Evolutionary conservation across 495 filamentous ascomycete species (phyloP).

Genomic region (Penicillium samsonianum): DNA sequence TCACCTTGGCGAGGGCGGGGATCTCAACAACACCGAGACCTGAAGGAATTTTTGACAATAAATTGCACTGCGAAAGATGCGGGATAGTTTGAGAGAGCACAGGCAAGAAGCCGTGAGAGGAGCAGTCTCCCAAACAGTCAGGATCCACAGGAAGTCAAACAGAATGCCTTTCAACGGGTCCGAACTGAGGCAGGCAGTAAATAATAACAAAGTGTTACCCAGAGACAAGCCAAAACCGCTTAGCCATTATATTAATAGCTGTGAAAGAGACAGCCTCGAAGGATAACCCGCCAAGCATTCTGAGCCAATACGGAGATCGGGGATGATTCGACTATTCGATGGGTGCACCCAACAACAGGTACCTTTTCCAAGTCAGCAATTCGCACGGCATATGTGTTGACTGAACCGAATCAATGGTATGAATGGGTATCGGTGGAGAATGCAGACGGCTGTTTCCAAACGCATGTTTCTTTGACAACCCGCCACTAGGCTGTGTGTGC

Average conservation of each 20-base stretch:
- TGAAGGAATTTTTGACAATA: conserved; percentile 21
- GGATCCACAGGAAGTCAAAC: neutral
- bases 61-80: neutral
- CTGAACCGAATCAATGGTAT: neutral
- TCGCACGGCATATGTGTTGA: conserved; percentile 1
- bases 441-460: neutral
- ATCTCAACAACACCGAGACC: conserved; percentile 34
- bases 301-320: neutral
- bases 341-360: neutral
- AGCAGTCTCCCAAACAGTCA: neutral
- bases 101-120: neutral
- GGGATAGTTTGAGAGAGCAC: neutral
- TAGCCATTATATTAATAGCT: neutral
- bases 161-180: neutral
- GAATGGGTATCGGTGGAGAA: neutral
- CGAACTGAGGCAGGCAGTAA: neutral
- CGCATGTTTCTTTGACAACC: conserved; percentile 2
- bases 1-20: conserved; percentile 31
- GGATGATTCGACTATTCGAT: conserved; percentile 1
- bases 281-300: neutral
- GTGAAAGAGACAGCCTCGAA: conserved; percentile 2
- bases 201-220: conserved; percentile 8
- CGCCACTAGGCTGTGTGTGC: conserved; percentile 4
- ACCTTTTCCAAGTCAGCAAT: neutral
- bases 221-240: neutral